phyloP scores from a whole-genome alignment of 805 yeast species.

The Yarrowia osloensis region DNA sequence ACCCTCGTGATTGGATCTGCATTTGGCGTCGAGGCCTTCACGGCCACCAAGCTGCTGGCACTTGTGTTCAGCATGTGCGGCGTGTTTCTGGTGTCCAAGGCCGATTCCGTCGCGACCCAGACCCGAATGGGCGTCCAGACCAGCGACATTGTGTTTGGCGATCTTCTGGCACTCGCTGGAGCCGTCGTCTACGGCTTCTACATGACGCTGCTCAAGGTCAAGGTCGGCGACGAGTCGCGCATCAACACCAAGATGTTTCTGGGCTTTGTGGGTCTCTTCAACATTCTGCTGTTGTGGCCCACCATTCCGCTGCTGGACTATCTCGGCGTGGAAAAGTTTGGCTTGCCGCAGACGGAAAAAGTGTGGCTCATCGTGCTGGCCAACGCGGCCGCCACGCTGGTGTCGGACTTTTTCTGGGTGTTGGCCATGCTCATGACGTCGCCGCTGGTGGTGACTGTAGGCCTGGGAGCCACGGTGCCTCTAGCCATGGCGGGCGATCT shows the following conservation, averaged over 20 bases:
- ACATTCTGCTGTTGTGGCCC: conserved; percentile 80
- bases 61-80: conserved; percentile 74
- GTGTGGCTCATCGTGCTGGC: conserved; percentile 56
- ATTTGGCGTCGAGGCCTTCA: conserved; percentile 69
- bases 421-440: conserved; percentile 90
- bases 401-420: conserved; percentile 95
- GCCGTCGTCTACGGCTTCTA: conserved; percentile 91
- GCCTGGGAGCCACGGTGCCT: conserved; percentile 90
- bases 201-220: conserved; percentile 76
- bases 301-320: conserved; percentile 64
- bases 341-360: conserved; percentile 58
- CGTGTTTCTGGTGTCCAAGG: conserved; percentile 71
- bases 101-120: conserved; percentile 41
- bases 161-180: conserved; percentile 74
- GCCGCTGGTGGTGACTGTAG: conserved; percentile 94
- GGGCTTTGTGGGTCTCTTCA: conserved; percentile 91
- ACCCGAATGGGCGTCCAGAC: conserved; percentile 12
- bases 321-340: conserved; percentile 67
- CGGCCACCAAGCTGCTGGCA: conserved; percentile 64
- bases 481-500: conserved; percentile 91
- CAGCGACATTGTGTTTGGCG: conserved; percentile 57
- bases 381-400: conserved; percentile 76
- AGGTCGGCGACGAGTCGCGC: conserved; percentile 70
- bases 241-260: conserved; percentile 86
- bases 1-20: conserved; percentile 80